Base-by-base conservation (phyloP, 176 grass and related monocot species). In the Aegilops longissima region DNA sequence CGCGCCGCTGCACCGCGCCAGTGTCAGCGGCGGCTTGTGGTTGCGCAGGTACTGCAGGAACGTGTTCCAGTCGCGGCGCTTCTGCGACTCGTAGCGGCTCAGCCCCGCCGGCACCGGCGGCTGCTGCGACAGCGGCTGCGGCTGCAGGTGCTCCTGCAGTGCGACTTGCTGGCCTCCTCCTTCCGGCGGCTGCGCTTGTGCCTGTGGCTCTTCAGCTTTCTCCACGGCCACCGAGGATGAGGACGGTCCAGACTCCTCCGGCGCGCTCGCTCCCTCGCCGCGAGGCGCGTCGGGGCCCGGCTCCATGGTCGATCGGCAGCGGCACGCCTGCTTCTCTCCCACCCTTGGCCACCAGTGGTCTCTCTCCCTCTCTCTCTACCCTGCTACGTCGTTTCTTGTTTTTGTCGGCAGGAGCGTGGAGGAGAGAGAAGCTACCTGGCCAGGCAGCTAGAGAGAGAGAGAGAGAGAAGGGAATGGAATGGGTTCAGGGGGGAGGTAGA, bases 21-120 rank as follows among this genome's bases (percentile, higher is more conserved):
- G 89, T 18, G 90, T 91, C 54, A 97, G 89, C 61, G 95, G 95
- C 34, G 95, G 96, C 83, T 91, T 93, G 88, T 95, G 96, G 81
- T 95, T 95, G n/a, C 67, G 59, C 76, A 98, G 87, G 83, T 95
- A 98, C 78, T 98, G 91, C 25, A 98, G 90, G 86, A 98, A 98
- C 24, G 96, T 98, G 86, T 95, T 95, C 96, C 96, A 98, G 90
- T 98, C 96, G 0, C 96, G 85, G 1, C 96, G 80, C 88, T 98
- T 98, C 89, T 98, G 96, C 24, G 96, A 98, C 80, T 98, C 96
- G 74, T 98, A 98, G 33, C 96, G 80, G 86, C 96, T 98, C 8
- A 78, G 88, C 20, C 76, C 80, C 1, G 66, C 84, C 12, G 77
- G 35, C 25, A 59, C 40, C 4, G 73, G 73, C 8, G 49, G 59